Evolutionary conservation across 495 filamentous ascomycete genomes (phyloP), one percentile per base, ranked within the genome.

Genomic region (Trichodelitschia bisporula): DNA sequence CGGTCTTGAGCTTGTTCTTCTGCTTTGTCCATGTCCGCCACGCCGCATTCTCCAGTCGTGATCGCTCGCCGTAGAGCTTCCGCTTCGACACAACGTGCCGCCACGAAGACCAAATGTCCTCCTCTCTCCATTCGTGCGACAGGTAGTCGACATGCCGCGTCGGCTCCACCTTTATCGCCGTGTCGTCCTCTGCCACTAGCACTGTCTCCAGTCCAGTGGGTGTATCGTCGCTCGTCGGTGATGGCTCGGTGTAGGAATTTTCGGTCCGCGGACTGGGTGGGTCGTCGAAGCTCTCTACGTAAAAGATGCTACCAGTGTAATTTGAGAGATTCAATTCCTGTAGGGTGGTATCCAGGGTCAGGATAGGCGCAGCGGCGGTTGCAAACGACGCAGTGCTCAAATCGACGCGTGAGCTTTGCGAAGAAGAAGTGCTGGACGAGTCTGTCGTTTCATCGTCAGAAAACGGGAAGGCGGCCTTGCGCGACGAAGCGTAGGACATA

Each of bases 81-180:
- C 69, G 62, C 36, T 73, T 75, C 9, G 69, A 62, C 23, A 82
- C 70, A 40, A 97, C 78, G 51, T 84, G 79, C 35, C 79, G 69
- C 86, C 86, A 97, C 2, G 84, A 93, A 10, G 77, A 64, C 86
- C 86, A 97, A 8, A 97, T 89, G 50, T 97, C 86, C 50, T 93
- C 84, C 53, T 95, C 84, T 25, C 64, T 67, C 86, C 86, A 97
- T 32, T 84, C 66, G 42, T 97, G 77, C 19, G 84, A 90, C 3
- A 97, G 61, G 46, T 97, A 97, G 51, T 97, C 86, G 20, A 95
- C 86, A 54, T 95, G 86, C 19, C 77, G 59, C 9, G 78, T 82
- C 15, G 86, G 86, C 40, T 79, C 71, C 15, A 57, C 58, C 35
- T 68, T 60, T 16, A 92, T 57, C 15, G 74, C 71, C 11, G 66